Conservation (phyloP, 495 filamentous ascomycete genomes). For the Chaetomium tenue region DNA sequence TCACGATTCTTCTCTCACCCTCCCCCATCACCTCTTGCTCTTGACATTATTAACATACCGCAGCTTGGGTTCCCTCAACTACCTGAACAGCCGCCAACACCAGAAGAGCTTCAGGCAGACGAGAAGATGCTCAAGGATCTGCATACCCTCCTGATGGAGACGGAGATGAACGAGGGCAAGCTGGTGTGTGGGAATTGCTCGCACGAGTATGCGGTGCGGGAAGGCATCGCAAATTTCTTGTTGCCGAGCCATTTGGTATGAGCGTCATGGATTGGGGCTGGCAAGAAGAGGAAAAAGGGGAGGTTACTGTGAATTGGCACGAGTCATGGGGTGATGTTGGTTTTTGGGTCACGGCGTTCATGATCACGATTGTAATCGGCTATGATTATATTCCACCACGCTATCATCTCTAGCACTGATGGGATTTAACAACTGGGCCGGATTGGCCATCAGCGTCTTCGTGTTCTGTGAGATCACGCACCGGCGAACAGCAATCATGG, state of each 20-base stretch:
- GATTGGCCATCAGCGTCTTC: background rate
- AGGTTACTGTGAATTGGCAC: background rate
- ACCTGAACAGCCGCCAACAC: constrained; percentile 59
- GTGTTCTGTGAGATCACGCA: background rate
- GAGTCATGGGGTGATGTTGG: background rate
- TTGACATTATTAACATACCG: background rate
- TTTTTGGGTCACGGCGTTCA: constrained; percentile 19
- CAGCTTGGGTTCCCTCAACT: constrained; percentile 82
- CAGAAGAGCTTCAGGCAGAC: constrained; percentile 58
- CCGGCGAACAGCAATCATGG: background rate
- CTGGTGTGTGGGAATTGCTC: constrained; percentile 88
- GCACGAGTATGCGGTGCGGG: constrained; percentile 87
- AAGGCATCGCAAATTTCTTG: constrained; percentile 95
- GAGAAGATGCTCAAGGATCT: constrained; percentile 71
- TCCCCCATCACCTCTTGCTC: background rate
- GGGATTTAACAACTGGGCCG: background rate
- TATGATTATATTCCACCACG: background rate
- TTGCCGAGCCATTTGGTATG: constrained; percentile 85
- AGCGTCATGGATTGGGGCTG: background rate
- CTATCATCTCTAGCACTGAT: background rate
- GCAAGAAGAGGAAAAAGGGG: background rate
- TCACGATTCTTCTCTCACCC: constrained; percentile 8
- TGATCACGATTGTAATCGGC: background rate
- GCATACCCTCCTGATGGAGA: constrained; percentile 83
- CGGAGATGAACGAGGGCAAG: constrained; percentile 79